phyloP scores from a whole-genome alignment of 345 rosid genomes.

The Conringia planisiliqua region DNA sequence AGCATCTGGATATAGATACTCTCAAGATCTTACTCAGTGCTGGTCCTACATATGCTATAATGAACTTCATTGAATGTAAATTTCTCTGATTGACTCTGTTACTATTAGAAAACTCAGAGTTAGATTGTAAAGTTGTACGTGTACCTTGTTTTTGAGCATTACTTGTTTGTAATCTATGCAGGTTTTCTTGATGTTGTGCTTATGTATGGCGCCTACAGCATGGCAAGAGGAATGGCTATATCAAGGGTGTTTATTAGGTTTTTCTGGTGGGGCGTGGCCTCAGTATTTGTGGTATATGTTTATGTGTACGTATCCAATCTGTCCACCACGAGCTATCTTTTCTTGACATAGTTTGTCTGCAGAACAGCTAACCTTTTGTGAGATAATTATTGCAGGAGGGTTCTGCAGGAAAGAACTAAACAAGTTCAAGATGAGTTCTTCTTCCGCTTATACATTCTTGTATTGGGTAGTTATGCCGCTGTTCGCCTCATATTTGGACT shows the following conservation, averaged over 20 bases:
- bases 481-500: slow-evolving; percentile 66
- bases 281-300: slow-evolving; percentile 66
- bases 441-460: slow-evolving; percentile 83
- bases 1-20: slow-evolving; percentile 52
- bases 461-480: slow-evolving; percentile 81
- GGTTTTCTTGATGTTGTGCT: slow-evolving; percentile 88
- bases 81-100: slow-evolving; percentile 11
- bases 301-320: slow-evolving; percentile 61
- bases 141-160: slow-evolving; percentile 17
- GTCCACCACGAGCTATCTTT: not conserved
- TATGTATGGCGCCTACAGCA: slow-evolving; percentile 88
- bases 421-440: slow-evolving; percentile 55
- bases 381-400: slow-evolving; percentile 55
- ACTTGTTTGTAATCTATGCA: slow-evolving; percentile 32
- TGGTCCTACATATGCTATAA: slow-evolving; percentile 83
- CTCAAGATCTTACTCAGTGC: slow-evolving; percentile 75
- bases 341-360: slow-evolving; percentile 7
- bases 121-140: slow-evolving; percentile 12
- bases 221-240: slow-evolving; percentile 97
- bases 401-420: slow-evolving; percentile 67
- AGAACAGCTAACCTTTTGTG: slow-evolving; percentile 16
- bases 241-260: slow-evolving; percentile 86
- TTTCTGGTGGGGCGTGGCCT: slow-evolving; percentile 76
- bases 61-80: slow-evolving; percentile 88
- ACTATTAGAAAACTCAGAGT: not conserved